phyloP scores from a whole-genome alignment of 1,284 basidiomycete species.

The Melanopsichium pennsylvanicum region DNA sequence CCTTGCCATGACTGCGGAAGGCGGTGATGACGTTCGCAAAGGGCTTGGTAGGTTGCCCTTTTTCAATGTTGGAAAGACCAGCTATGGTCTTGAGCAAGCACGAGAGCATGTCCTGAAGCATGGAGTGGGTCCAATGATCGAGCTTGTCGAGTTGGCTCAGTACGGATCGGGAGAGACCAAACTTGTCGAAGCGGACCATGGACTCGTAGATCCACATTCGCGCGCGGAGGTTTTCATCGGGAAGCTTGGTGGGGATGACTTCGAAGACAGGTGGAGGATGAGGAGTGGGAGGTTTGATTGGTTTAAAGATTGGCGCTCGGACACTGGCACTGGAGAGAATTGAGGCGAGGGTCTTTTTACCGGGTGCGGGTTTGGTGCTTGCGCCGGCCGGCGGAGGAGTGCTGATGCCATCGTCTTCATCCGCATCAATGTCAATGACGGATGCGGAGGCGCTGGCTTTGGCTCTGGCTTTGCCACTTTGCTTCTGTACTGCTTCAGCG shows the following conservation, averaged over 20 bases:
- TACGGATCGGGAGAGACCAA: conserved; percentile 35
- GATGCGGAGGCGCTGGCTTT: conserved; percentile 5
- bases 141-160: conserved; percentile 50
- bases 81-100: conserved; percentile 43
- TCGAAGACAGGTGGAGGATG: conserved; percentile 34
- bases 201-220: conserved; percentile 59
- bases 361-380: conserved; percentile 7
- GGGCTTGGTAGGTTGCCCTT: conserved; percentile 34
- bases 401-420: conserved; percentile 25
- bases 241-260: conserved; percentile 42
- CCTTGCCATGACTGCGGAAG: conserved; percentile 27
- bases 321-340: conserved; percentile 4
- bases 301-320: conserved; percentile 20
- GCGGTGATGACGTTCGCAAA: conserved; percentile 25
- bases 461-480: conserved; percentile 5
- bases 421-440: neutral
- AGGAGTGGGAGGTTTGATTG: conserved; percentile 33
- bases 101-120: conserved; percentile 47
- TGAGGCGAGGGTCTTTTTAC: conserved; percentile 25
- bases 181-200: conserved; percentile 55
- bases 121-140: conserved; percentile 49
- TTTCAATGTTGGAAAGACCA: conserved; percentile 46
- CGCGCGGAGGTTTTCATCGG: conserved; percentile 48
- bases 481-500: conserved; percentile 16
- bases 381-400: conserved; percentile 28